Evolutionary conservation across 257 asterid species (phyloP), one percentile per base, ranked within the genome.

Genomic region (Nicotiana tomentosiformis): DNA sequence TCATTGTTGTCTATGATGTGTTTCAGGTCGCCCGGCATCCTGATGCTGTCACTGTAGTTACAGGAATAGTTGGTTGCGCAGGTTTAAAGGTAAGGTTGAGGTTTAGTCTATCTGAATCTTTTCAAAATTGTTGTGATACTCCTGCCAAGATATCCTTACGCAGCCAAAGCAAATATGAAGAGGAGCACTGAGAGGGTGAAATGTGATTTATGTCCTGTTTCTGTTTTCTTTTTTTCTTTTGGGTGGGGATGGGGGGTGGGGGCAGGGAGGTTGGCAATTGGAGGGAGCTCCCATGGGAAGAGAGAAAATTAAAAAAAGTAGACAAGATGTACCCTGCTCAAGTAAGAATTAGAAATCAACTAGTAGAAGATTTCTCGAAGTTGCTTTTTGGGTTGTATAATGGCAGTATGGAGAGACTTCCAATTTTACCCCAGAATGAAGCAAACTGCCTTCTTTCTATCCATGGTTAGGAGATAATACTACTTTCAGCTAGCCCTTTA

Each of bases 11-110:
- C 43, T 49, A 7, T 26, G 37, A 74, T 76, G 43, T 81, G 8
- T 83, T 82, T 83, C 93, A 96, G 99, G 99, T 94, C 87, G 99
- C 98, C 5, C 96, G 98, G 16, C 99, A 96, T 85, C 95, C 97
- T 1, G 99, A 96, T 87, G 98, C 97, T 84, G 97, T 87, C 46
- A 92, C 98, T 30, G 98, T 94, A 35, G 99, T 96, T 82, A 96
- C 99, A 0, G 99, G 98, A 86, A 96, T 96, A 66, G 99, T 96
- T 83, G 99, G 98, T 39, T 96, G 98, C 77, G 99, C 99, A 3
- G 99, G 99, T 84, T 85, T 96, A 35, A 94, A 96, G 99, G 99
- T 96, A 18, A 49, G 39, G 20, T 15, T 76, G 23, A 51, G 80
- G 64, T 26, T 49, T 26, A 26, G 46, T 76, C 43, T 51, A 76